These are phyloP conservation scores for Verbena officinalis DNA, from an alignment of 257 asterid genomes.

Conservation along the genomic window DNA sequence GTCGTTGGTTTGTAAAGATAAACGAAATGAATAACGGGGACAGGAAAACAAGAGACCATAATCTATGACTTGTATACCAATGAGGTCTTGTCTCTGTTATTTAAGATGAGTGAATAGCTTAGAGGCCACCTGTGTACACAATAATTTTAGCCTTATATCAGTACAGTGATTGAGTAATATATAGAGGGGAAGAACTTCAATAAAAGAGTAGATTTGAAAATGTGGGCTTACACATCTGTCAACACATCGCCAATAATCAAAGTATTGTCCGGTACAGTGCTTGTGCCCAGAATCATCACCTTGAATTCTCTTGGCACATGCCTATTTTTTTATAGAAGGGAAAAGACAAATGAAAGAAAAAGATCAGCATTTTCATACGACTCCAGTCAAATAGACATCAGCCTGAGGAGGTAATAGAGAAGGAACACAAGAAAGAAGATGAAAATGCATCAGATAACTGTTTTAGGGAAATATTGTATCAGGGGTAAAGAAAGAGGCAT, in stretches of 20 bases:
- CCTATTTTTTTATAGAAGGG: constrained; percentile 43
- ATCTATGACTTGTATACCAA: constrained; percentile 23
- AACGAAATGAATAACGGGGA: constrained; percentile 18
- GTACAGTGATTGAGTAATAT: neutral
- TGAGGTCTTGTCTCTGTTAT: constrained; percentile 30
- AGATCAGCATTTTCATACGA: constrained; percentile 5
- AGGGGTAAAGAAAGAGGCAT: neutral
- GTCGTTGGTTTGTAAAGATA: constrained; percentile 22
- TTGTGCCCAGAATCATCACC: constrained; percentile 80
- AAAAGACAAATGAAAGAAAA: neutral
- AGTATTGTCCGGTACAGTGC: constrained; percentile 91
- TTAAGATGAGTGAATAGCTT: constrained; percentile 51
- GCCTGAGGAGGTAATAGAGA: neutral
- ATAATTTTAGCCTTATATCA: constrained; percentile 15
- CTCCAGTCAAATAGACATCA: neutral
- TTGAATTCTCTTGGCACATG: constrained; percentile 62
- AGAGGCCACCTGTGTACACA: constrained; percentile 43
- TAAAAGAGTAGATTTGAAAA: neutral
- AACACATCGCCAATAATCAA: constrained; percentile 81
- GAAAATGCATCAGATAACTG: neutral
- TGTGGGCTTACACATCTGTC: constrained; percentile 54
- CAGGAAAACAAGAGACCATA: constrained; percentile 17
- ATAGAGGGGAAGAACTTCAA: neutral
- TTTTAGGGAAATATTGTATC: neutral
- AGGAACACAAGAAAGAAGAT: neutral